Percentiles rank a stretch among this genome's conserved stretches.
phyloP scores from a whole-genome alignment of 1,284 basidiomycete genomes.

The Rhodotorula sp. region DNA sequence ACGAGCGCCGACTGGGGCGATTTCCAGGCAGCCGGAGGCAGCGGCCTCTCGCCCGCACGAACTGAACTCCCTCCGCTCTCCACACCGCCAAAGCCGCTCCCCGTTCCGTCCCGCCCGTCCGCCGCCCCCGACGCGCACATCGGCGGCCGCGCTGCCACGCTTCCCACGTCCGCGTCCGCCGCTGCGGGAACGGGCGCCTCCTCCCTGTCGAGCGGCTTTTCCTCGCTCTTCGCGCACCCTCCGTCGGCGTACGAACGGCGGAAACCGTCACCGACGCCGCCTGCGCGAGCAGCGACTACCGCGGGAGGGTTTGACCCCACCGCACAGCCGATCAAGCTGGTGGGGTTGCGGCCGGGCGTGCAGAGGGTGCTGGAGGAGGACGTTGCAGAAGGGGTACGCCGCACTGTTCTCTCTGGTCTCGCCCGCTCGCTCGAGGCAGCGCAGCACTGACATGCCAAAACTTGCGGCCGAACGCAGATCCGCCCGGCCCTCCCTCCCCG shows the following conservation, averaged over 20 bases:
- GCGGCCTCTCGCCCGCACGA: no score
- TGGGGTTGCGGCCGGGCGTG: constrained; percentile 23
- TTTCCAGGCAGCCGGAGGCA: not conserved
- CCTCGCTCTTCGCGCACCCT: not conserved
- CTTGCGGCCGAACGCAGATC: constrained; percentile 10
- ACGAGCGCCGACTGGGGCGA: constrained; percentile 20
- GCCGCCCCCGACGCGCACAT: not conserved
- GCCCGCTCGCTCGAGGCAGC: not conserved
- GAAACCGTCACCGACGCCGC: not conserved
- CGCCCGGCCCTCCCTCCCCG: constrained; percentile 70
- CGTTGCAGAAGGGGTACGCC: constrained; percentile 34
- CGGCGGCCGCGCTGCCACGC: not conserved
- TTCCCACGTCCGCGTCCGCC: not conserved
- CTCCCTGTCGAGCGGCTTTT: not conserved
- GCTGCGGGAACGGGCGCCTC: not conserved
- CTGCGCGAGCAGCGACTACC: not conserved
- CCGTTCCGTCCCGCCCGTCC: not conserved
- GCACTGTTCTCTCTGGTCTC: not conserved
- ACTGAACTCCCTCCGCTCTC: not conserved
- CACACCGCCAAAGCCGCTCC: not conserved
- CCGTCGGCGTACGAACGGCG: not conserved
- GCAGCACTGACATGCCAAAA: not conserved
- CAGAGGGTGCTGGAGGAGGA: constrained; percentile 30
- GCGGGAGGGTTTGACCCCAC: constrained; percentile 13
- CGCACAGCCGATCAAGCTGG: constrained; percentile 31